These are phyloP conservation scores for Vickermania spadyakhi DNA, from an alignment of 208 protist genomes.

Conservation along the genomic window DNA sequence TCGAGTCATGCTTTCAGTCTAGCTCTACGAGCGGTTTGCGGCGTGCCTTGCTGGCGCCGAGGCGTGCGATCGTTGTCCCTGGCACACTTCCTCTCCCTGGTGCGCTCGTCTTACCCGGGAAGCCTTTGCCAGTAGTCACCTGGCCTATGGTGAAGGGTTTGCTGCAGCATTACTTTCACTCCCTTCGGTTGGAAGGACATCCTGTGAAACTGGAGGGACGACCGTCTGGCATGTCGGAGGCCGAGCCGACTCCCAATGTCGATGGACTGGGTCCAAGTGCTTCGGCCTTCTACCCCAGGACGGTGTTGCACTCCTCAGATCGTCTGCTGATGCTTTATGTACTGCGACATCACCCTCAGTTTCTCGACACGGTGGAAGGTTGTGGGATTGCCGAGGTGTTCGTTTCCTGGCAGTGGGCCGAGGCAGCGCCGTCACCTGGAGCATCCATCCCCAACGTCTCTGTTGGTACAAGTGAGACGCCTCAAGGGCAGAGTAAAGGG, in stretches of 20 bases:
- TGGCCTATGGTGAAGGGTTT: constrained; percentile 30
- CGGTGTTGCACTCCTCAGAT: constrained; percentile 41
- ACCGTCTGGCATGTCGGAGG: neutral
- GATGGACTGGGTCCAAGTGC: neutral
- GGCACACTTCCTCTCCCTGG: neutral
- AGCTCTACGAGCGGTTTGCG: constrained; percentile 5
- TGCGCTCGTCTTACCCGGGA: constrained; percentile 23
- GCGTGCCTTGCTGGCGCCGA: constrained; percentile 2
- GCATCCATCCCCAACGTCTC: too few relatives aligned
- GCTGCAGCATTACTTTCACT: constrained; percentile 44
- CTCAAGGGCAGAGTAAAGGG: too few relatives aligned
- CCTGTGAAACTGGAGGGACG: neutral
- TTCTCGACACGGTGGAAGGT: constrained; percentile 34
- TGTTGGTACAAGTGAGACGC: too few relatives aligned
- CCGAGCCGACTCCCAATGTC: neutral
- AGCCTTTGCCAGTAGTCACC: constrained; percentile 13
- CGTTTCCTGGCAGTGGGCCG: constrained; percentile 12
- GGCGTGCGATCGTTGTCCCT: constrained; percentile 1
- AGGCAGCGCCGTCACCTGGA: too few relatives aligned
- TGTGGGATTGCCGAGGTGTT: constrained; percentile 55
- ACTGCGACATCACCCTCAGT: constrained; percentile 57
- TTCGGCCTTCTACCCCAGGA: constrained; percentile 8
- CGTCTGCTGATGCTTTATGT: constrained; percentile 32
- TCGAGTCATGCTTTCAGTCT: constrained; percentile 41
- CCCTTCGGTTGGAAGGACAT: constrained; percentile 3